Evolutionary conservation across 305 asterid genomes (phyloP).

Genomic region (Withania somnifera): DNA sequence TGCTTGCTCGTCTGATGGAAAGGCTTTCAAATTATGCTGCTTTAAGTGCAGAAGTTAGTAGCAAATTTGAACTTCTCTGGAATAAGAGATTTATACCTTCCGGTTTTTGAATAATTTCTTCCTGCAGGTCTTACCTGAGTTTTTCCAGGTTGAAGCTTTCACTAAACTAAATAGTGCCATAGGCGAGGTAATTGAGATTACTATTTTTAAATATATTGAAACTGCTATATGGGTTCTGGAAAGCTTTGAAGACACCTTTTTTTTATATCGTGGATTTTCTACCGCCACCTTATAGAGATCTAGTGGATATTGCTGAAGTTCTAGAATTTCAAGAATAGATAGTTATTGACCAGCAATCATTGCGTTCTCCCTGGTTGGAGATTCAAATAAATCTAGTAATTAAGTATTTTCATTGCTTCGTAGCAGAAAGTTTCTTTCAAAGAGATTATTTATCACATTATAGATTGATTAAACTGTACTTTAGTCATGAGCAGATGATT

Average conservation of each 20-base stretch:
- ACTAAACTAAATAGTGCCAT: slow-evolving; percentile 78
- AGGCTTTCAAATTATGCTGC: slow-evolving; percentile 97
- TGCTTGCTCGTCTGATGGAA: slow-evolving; percentile 92
- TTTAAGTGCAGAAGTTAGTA: slow-evolving; percentile 81
- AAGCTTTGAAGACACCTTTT: neutral
- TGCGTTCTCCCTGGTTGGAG: neutral
- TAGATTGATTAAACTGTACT: neutral
- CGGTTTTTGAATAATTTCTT: slow-evolving; percentile 17
- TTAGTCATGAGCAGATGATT: neutral
- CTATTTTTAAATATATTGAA: neutral
- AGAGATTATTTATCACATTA: neutral
- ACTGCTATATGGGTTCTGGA: neutral
- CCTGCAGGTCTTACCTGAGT: slow-evolving; percentile 87
- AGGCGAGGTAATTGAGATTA: slow-evolving; percentile 57
- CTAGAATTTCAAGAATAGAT: neutral
- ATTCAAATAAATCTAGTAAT: neutral
- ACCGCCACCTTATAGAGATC: neutral
- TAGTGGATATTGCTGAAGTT: neutral
- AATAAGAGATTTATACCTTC: slow-evolving; percentile 13
- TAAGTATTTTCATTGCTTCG: neutral
- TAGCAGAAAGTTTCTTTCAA: neutral
- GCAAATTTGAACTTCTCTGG: neutral
- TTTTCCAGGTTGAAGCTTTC: slow-evolving; percentile 98
- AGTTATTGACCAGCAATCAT: neutral
- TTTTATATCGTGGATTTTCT: neutral